Evolutionary conservation across 106 monocot genomes (phyloP).

Genomic region (Iris macrosiphon): DNA sequence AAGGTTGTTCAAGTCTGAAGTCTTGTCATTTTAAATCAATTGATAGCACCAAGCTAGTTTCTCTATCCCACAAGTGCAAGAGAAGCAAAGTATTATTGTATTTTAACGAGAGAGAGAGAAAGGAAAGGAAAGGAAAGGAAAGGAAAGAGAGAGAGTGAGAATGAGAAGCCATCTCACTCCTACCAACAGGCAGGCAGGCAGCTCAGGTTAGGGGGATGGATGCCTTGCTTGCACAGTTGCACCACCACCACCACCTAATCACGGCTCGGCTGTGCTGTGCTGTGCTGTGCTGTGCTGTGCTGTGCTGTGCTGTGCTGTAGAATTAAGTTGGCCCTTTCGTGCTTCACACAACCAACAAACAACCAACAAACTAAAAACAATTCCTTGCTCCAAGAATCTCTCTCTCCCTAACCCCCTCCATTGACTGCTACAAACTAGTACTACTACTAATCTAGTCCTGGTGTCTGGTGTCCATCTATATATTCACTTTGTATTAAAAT

Average conservation of each 20-base stretch:
- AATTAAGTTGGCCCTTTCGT: conserved; percentile 12
- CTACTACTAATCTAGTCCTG: not conserved
- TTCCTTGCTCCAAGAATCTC: conserved; percentile 32
- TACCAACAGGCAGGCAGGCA: not conserved
- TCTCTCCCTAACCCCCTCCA: not conserved
- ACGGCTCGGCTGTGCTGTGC: not conserved
- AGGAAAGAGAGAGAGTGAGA: not conserved
- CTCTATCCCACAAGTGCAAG: not conserved
- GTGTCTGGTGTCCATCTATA: not conserved
- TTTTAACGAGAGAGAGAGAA: not conserved
- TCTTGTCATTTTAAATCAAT: no score
- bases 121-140: not conserved
- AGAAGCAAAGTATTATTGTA: not conserved
- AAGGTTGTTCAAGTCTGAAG: no score
- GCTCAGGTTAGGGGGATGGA: no score
- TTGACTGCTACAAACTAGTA: conserved; percentile 6
- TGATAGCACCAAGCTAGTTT: no score
- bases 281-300: not conserved
- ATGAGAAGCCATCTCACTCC: conserved; percentile 1
- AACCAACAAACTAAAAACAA: conserved; percentile 9
- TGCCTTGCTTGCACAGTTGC: conserved; percentile 18
- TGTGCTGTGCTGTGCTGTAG: not conserved
- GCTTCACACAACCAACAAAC: conserved; percentile 16
- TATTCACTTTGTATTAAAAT: not conserved
- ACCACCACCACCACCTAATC: conserved; percentile 1